Conservation (phyloP, 345 rosid species). For the Gossypium rotundifolium region DNA sequence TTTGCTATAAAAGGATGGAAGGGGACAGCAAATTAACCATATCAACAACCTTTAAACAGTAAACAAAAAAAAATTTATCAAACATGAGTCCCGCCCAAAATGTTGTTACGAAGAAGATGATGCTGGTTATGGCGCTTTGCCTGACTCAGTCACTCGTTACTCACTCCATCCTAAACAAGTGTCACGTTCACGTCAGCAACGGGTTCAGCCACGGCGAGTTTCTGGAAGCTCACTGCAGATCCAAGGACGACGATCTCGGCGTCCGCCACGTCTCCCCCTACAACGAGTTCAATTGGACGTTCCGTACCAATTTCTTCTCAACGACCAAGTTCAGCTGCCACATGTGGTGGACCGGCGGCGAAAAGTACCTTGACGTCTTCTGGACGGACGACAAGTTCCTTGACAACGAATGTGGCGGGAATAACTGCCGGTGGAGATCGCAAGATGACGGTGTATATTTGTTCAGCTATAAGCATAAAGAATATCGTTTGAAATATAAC, state of each 20-base stretch:
- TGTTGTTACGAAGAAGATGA: not conserved
- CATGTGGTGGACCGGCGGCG: not conserved
- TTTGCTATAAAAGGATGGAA: not conserved
- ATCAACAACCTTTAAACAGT: not conserved
- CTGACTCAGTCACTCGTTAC: not conserved
- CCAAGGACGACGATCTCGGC: constrained; percentile 17
- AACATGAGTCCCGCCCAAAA: not conserved
- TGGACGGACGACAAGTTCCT: not conserved
- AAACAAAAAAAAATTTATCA: not conserved
- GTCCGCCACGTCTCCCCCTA: not conserved
- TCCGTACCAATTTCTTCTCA: not conserved
- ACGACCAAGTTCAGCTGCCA: not conserved
- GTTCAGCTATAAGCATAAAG: not conserved
- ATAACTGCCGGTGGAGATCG: not conserved
- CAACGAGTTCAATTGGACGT: not conserved
- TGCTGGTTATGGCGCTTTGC: not conserved
- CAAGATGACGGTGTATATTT: not conserved
- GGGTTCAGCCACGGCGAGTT: not conserved
- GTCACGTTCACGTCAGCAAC: constrained; percentile 9
- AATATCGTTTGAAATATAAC: not conserved
- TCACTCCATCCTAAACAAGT: not conserved
- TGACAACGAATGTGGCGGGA: not conserved
- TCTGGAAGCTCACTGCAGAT: constrained; percentile 14
- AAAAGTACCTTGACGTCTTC: not conserved
- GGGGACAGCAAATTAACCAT: not conserved